Conservation (phyloP, 371 early-diverging fungal species). For the Nematocida ausubeli region DNA sequence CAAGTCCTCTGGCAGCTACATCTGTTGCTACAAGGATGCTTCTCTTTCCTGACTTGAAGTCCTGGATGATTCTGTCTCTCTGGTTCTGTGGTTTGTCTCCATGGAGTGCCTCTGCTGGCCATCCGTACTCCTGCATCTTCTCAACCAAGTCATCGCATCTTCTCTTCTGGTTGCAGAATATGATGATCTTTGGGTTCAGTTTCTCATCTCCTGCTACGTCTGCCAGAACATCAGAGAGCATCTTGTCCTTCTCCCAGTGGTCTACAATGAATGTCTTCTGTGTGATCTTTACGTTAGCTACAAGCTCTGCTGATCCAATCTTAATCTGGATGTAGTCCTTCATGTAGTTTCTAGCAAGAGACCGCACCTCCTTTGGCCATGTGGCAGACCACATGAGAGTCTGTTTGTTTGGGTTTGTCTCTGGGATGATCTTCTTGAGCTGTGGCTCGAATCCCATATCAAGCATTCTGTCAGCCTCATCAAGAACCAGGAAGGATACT, state of each 20-base stretch:
- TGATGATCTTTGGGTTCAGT: conserved; percentile 78
- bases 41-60: conserved; percentile 81
- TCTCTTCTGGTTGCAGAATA: conserved; percentile 93
- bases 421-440: conserved; percentile 91
- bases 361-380: conserved; percentile 93
- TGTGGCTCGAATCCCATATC: conserved; percentile 99
- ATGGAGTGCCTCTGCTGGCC: conserved; percentile 91
- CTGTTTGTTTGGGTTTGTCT: conserved; percentile 92
- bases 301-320: conserved; percentile 92
- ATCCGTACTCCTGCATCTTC: conserved; percentile 82
- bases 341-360: conserved; percentile 83
- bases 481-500: conserved; percentile 91
- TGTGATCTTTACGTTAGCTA: conserved; percentile 87
- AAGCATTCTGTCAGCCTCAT: conserved; percentile 96
- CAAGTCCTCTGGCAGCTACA: conserved; percentile 97
- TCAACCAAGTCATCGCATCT: conserved; percentile 89
- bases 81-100: conserved; percentile 95
- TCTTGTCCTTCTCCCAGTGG: conserved; percentile 83
- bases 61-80: conserved; percentile 90
- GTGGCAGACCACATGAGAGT: conserved; percentile 99
- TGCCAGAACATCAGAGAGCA: conserved; percentile 77
- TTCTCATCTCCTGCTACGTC: conserved; percentile 57
- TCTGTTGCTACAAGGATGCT: conserved; percentile 97
- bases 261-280: conserved; percentile 85
- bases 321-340: conserved; percentile 93